Base-by-base conservation (phyloP, 139 green algal genomes). In the Chlamydomonas sp. region DNA sequence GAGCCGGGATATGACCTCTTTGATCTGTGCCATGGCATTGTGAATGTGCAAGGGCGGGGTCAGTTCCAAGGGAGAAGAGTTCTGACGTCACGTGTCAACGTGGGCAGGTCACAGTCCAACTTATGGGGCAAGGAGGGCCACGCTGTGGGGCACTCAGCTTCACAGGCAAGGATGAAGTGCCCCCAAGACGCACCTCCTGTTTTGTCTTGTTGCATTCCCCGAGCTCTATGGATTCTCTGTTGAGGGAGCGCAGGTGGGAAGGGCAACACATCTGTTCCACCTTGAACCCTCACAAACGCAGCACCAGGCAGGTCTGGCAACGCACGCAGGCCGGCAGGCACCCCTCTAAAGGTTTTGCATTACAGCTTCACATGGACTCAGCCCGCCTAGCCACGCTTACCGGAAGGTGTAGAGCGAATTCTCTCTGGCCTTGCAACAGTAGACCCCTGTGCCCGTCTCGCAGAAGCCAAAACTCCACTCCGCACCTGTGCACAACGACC, bases 391-490 rank as follows among this genome's bases (percentile, higher is more conserved):
- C n/a, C 12, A 4, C 62, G 59, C 73, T 63, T 10, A 78, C 67
- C 63, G 31, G 69, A 75, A 89, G 3, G 62, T 81, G 68, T 81
- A 85, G 5, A 81, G 49, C 68, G 49, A 62, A 68, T 95, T 96
- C 14, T 15, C 66, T 18, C 84, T 91, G 4, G 90, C 90, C 62
- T 79, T 62, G 67, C 91, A 95, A 31, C 73, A 82, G 86, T 97
- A 97, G 67, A 95, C 94, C 5, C 95, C 95, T 2, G 90, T 93
- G n/a, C 95, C 95, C 3, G 18, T n/a, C 18, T 97, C 94, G 83
- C 93, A 95, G 74, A 90, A 97, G 0, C 95, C 95, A 89, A 95
- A 97, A 57, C 92, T 96, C 90, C 92, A 97, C 86, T 97, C 95
- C 4, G 93, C 73, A 1, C 91, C 91, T 49, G 31, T 49, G 31